Base-by-base conservation (phyloP, 1,139 yeast genomes). In the Blastobotrys elegans region DNA sequence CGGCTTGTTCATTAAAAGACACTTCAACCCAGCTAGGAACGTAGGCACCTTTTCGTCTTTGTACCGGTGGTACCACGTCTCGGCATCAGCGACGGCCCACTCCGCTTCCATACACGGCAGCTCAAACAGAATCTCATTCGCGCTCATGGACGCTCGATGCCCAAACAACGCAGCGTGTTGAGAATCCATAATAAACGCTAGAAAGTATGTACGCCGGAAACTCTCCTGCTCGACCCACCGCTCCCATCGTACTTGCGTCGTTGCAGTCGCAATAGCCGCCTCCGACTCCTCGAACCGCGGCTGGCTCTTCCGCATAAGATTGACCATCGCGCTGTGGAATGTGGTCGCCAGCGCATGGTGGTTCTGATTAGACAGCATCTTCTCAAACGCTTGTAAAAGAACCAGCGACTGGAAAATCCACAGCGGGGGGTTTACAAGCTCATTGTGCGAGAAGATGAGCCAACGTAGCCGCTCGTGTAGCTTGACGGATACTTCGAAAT, bases 341-440 rank as follows among this genome's bases (percentile, higher is more conserved):
- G 51, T 47, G 21, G 57, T 41, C 6, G 57, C 55, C 47, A 55
- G 40, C 4, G 53, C 56, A 36, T 55, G 58, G 40, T 82, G 89
- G 57, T 80, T 63, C 26, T 68, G 65, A 53, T 85, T 66, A 50
- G 75, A 67, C 20, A 53, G 50, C 49, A 78, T 75, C 58, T 82
- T 79, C 56, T 83, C 89, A 52, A 76, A 77, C 60, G 77, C 75
- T 58, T 82, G 88, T 24, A 83, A 62, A 44, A 83, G 59, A 45
- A 79, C 67, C 39, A 83, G 65, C 47, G 81, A 69, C 58, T 83
- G 89, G 40, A 83, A 69, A 2, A 82, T 71, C 82, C 86, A 82
- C 16, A 62, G 51, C n/a, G 63, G 63, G 2, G 66, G 64, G 11
- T 61, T 54, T 11, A 57, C 54, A 31, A 61, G 52, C 22, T 61